Evolutionary conservation across 768 basidiomycete species (phyloP).

Genomic region (Myochromella boudieri): DNA sequence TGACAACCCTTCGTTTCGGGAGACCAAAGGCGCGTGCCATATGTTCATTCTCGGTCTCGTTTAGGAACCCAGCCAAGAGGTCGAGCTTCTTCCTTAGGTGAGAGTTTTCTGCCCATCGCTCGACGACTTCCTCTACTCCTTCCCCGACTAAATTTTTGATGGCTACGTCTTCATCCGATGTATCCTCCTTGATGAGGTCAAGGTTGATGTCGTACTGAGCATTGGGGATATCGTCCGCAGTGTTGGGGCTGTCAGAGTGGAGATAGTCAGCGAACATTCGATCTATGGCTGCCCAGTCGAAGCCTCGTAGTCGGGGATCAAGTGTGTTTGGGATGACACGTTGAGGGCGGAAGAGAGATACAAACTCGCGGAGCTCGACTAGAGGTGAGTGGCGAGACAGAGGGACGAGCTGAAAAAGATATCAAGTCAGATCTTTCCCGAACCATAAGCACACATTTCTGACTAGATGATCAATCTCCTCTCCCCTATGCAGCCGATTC

Average conservation of each 20-base stretch:
- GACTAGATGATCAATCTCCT: slow-evolving; percentile 65
- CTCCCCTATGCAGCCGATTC: slow-evolving; percentile 35
- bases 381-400: slow-evolving; percentile 86
- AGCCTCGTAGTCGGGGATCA: slow-evolving; percentile 45
- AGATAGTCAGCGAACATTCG: slow-evolving; percentile 67
- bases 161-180: slow-evolving; percentile 44
- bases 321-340: slow-evolving; percentile 80
- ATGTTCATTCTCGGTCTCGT: slow-evolving; percentile 28
- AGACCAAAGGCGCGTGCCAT: slow-evolving; percentile 33
- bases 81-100: slow-evolving; percentile 43
- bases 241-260: slow-evolving; percentile 19
- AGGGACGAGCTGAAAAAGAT: slow-evolving; percentile 62
- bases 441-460: slow-evolving; percentile 14
- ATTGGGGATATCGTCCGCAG: slow-evolving; percentile 1
- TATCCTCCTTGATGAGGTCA: slow-evolving; percentile 12
- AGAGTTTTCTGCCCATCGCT: slow-evolving; percentile 55
- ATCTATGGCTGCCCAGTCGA: slow-evolving; percentile 77
- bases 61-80: slow-evolving; percentile 44
- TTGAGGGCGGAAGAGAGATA: slow-evolving; percentile 76
- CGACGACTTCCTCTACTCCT: slow-evolving; percentile 43
- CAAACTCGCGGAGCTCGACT: slow-evolving; percentile 81
- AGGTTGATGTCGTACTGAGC: slow-evolving; percentile 9
- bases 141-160: slow-evolving; percentile 69
- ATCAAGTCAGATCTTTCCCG: neutral
- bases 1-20: neutral